Evolutionary conservation across 768 basidiomycete species (phyloP).

Genomic region (Tricholoma saponaceum): DNA sequence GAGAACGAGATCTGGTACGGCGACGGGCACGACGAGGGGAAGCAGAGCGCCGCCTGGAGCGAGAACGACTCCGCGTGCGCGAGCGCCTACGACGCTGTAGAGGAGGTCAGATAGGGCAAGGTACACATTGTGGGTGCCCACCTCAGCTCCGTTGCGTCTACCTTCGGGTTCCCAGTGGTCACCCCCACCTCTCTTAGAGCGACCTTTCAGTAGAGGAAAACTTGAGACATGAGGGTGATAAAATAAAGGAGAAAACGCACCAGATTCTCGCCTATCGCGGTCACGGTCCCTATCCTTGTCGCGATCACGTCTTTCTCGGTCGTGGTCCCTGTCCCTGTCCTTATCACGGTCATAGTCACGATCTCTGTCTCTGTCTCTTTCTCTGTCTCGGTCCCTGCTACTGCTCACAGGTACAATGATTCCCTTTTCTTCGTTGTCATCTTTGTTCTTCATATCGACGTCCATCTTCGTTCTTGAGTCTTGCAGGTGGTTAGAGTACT

Average conservation of each 20-base stretch:
- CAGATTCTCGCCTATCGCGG: constrained; percentile 51
- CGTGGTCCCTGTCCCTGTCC: constrained; percentile 33
- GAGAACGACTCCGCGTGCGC: constrained; percentile 62
- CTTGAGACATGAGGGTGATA: background rate
- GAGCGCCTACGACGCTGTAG: constrained; percentile 65
- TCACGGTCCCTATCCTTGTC: constrained; percentile 48
- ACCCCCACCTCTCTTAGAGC: constrained; percentile 43
- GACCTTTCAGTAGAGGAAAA: constrained; percentile 20
- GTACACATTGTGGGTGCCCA: constrained; percentile 29
- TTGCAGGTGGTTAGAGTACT: background rate
- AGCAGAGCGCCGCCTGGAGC: constrained; percentile 64
- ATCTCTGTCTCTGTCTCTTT: constrained; percentile 40
- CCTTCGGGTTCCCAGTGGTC: constrained; percentile 84
- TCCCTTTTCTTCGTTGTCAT: constrained; percentile 65
- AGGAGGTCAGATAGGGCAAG: background rate
- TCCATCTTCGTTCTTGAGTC: constrained; percentile 49
- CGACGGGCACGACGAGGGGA: constrained; percentile 63
- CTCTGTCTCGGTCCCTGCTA: constrained; percentile 42
- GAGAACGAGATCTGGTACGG: constrained; percentile 61
- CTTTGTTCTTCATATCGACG: constrained; percentile 78
- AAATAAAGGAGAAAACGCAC: constrained; percentile 27
- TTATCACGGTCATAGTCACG: constrained; percentile 33
- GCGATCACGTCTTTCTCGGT: constrained; percentile 32
- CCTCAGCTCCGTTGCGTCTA: constrained; percentile 62
- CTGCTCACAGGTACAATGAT: constrained; percentile 33